Evolutionary conservation across 495 filamentous ascomycete species (phyloP), one percentile per base, ranked within the genome.

Genomic region (Podospora didyma): DNA sequence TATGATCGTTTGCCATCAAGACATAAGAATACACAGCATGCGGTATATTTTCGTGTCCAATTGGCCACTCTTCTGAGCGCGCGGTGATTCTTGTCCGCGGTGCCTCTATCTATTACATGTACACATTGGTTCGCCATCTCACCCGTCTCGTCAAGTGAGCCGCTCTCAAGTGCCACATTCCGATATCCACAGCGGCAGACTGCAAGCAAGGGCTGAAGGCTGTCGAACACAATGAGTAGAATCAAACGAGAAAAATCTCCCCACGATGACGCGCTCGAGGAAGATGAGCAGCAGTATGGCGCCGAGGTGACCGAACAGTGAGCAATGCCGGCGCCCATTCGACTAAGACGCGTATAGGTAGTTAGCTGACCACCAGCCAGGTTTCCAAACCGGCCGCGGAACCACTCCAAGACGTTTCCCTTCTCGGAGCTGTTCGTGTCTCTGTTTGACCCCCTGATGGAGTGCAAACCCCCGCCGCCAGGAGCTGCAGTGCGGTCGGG

Each of bases 391-490:
- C 83, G 92, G 9, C 94, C 94, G 2, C 81, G 73, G 49, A 98
- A 97, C 68, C 82, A 85, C 59, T 83, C 83, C 22, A 76, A 81
- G 44, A 96, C 93, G 1, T 73, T 94, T 2, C 83, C 85, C n/a
- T 98, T 97, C 69, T 85, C 89, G 61, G 83, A 88, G 12, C 80
- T 98, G 1, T 90, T 87, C 70, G 67, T 77, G 34, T 75, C 77
- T 22, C 83, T 98, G 3, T 98, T 98, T 76, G 87, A 94, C 66
- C 91, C 92, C 3, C 76, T 98, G 2, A 90, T 83, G 49, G 86
- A 90, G 7, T 89, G 89, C 64, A 92, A 87, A 62, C 92, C 92
- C 68, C 88, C 79, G 2, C 75, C 80, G 6, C 37, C 44, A 21
- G 26, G 22, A 19, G 20, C 14, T 20, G 44, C 57, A 7, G 51